These are phyloP conservation scores for Aspergillus pseudoviridinutans DNA, from an alignment of 2,329 filamentous ascomycete genomes.

Conservation along the genomic window DNA sequence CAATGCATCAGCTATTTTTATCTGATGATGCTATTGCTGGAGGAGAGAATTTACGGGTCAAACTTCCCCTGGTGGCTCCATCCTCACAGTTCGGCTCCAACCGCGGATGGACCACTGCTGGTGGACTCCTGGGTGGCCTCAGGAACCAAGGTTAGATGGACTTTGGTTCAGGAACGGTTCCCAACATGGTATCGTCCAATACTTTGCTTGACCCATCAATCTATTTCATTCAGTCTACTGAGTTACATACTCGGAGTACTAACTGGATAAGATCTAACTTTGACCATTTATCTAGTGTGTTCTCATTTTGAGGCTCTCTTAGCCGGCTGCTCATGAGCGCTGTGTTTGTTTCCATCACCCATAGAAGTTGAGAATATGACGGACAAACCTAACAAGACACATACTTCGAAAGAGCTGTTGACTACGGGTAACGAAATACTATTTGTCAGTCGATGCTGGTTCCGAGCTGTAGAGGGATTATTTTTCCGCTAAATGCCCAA, in stretches of 20 bases:
- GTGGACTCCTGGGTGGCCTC: constrained; percentile 5
- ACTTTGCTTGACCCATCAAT: background rate
- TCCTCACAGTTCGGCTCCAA: background rate
- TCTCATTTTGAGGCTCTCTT: background rate
- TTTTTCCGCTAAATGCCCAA: background rate
- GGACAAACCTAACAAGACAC: too few relatives aligned
- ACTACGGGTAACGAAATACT: background rate
- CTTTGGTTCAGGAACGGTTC: constrained; percentile 12
- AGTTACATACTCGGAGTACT: too few relatives aligned
- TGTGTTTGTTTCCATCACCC: too few relatives aligned
- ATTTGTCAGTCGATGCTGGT: background rate
- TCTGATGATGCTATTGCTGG: background rate
- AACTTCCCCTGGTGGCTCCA: background rate
- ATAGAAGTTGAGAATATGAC: too few relatives aligned
- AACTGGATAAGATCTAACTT: too few relatives aligned
- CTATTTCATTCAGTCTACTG: background rate
- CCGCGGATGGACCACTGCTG: background rate
- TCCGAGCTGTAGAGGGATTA: too few relatives aligned
- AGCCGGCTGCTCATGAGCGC: background rate
- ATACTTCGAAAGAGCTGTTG: too few relatives aligned
- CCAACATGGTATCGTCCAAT: background rate
- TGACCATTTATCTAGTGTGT: background rate
- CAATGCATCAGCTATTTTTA: background rate
- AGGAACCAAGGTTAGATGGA: constrained; percentile 9
- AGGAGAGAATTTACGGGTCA: background rate